Evolutionary conservation across 441 rosid genomes (phyloP), one percentile per base, ranked within the genome.

Genomic region (Omphalea diandra): DNA sequence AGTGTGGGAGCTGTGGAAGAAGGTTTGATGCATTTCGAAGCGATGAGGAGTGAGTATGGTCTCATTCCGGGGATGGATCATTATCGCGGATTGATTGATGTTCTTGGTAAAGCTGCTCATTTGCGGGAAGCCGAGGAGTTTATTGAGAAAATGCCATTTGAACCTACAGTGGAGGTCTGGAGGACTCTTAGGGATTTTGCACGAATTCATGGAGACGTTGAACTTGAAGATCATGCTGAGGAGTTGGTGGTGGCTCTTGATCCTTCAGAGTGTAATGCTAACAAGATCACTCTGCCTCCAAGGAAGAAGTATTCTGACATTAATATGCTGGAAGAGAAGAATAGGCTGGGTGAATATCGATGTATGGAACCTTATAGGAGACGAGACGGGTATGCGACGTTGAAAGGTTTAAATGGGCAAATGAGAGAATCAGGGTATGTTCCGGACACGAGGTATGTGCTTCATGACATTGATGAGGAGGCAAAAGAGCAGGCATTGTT

Each of bases 401-500:
- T 70, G 56, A 84, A 82, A 73, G 86, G 84, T 31, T 67, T 83
- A 71, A 81, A 82, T 50, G 89, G 89, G 66, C 83, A 83, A 76
- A 65, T 82, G 76, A 84, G 80, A 61, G 88, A 84, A 82, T 83
- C 85, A 14, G 90, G 85, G 22, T 87, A 88, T 65, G 90, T 85
- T 55, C 91, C 90, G 0, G 91, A 88, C 65, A 84, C 91, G 0
- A 84, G 90, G 69, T 89, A 84, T 59, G 91, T 87, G 65, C 88
- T 87, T 69, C 94, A 87, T 52, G 88, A 87, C 73, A 87, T 87
- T 53, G 88, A 88, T 68, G 83, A 87, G 75, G 87, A 85, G 73
- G 89, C 86, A 7, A 88, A 88, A 77, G 90, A 86, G 76, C 85
- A 85, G 81, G 88, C 90, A 29, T 77, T 88, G 77, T 79, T 77